These are phyloP conservation scores for Apostasia shenzhenica DNA, from an alignment of 106 monocot species.

Conservation along the genomic window DNA sequence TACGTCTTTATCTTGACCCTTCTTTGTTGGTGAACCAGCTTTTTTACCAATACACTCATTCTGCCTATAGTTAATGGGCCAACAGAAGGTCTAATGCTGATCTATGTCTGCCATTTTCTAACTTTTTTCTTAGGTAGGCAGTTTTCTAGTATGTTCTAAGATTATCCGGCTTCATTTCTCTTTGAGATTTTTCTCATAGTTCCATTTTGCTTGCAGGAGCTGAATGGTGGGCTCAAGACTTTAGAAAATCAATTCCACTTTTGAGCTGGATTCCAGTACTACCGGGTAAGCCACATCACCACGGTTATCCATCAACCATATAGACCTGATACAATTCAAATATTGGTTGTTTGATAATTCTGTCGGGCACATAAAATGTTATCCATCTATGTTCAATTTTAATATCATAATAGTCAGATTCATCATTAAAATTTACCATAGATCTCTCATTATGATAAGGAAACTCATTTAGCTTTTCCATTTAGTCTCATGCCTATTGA, in stretches of 20 bases:
- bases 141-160: background rate
- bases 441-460: no score
- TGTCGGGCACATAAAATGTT: no score
- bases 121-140: constrained; percentile 80
- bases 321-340: background rate
- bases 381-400: no score
- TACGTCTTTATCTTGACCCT: background rate
- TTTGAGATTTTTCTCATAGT: background rate
- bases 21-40: constrained; percentile 48
- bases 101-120: constrained; percentile 71
- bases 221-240: constrained; percentile 97
- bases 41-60: constrained; percentile 98
- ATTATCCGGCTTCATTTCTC: background rate
- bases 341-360: no score
- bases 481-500: no score
- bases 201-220: constrained; percentile 54
- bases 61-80: constrained; percentile 94
- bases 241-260: constrained; percentile 65
- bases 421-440: no score
- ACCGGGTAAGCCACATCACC: constrained; percentile 38
- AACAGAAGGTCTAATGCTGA: constrained; percentile 97
- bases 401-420: no score
- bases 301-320: background rate
- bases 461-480: no score
- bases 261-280: constrained; percentile 51